These are phyloP conservation scores for Arthrobotrys pseudoclavata DNA, from an alignment of 2,329 filamentous ascomycete genomes.

Conservation along the genomic window DNA sequence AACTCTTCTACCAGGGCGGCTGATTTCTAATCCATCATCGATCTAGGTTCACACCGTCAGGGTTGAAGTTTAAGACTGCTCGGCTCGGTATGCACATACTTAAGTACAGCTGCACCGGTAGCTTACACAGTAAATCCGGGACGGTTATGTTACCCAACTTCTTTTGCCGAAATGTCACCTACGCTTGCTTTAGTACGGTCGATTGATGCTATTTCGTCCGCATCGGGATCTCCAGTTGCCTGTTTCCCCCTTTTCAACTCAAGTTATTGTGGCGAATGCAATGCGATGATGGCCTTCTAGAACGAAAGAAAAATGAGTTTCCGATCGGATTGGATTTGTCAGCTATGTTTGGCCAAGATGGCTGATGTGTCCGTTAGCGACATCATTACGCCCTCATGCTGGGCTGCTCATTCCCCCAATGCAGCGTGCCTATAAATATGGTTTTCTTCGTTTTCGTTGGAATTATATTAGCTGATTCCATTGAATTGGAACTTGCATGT, in stretches of 20 bases:
- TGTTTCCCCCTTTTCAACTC: background rate
- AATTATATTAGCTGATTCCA: background rate
- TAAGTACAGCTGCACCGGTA: no score
- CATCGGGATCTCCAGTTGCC: constrained; percentile 23
- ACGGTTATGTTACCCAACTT: background rate
- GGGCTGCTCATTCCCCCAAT: background rate
- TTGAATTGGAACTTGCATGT: background rate
- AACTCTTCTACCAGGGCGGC: constrained; percentile 49
- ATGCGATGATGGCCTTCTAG: constrained; percentile 6
- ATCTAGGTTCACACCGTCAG: background rate
- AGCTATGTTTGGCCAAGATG: background rate
- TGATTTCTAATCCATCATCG: constrained; percentile 45
- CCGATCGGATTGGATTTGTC: constrained; percentile 33
- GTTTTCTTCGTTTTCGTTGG: background rate
- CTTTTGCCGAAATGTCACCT: constrained; percentile 51
- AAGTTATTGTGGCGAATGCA: constrained; percentile 6
- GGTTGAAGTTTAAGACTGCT: background rate
- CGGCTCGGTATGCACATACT: background rate
- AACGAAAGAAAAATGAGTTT: constrained; percentile 10
- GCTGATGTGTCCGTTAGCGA: background rate
- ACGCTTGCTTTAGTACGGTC: background rate
- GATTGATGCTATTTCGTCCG: constrained; percentile 6
- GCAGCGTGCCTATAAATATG: background rate
- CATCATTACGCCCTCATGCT: constrained; percentile 8
- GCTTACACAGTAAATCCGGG: background rate